Conservation (phyloP, 2,329 filamentous ascomycete genomes). For the Sclerotinia nivalis region DNA sequence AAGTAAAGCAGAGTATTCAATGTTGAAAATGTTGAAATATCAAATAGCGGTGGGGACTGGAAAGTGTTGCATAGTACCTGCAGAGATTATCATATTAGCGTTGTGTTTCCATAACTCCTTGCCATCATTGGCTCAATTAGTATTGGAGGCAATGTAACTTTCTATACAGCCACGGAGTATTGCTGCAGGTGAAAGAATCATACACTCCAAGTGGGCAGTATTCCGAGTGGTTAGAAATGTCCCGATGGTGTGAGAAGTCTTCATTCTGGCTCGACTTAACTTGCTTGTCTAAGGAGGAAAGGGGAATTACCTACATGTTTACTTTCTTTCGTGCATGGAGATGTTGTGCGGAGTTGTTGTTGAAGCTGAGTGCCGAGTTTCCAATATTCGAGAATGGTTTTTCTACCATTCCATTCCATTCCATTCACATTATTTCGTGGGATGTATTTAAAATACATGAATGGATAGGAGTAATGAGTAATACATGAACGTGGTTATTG, state of each 20-base stretch:
- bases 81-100: constrained; percentile 13
- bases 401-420: not conserved
- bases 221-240: constrained; percentile 3
- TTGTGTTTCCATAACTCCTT: not conserved
- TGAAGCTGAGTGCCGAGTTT: not conserved
- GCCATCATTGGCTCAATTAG: not conserved
- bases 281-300: not conserved
- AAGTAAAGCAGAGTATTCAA: not conserved
- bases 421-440: not conserved
- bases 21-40: not conserved
- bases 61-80: constrained; percentile 12
- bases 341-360: not conserved
- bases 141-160: constrained; percentile 2
- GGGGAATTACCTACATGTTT: not conserved
- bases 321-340: not conserved
- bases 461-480: no score
- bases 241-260: not conserved
- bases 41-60: constrained; percentile 10
- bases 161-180: not conserved
- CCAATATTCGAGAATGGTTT: not conserved
- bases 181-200: not conserved
- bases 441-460: not conserved
- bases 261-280: not conserved
- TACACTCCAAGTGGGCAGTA: not conserved
- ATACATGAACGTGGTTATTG: no score